Conservation (phyloP, 2,329 filamentous ascomycete species). For the Sporothrix mexicana region DNA sequence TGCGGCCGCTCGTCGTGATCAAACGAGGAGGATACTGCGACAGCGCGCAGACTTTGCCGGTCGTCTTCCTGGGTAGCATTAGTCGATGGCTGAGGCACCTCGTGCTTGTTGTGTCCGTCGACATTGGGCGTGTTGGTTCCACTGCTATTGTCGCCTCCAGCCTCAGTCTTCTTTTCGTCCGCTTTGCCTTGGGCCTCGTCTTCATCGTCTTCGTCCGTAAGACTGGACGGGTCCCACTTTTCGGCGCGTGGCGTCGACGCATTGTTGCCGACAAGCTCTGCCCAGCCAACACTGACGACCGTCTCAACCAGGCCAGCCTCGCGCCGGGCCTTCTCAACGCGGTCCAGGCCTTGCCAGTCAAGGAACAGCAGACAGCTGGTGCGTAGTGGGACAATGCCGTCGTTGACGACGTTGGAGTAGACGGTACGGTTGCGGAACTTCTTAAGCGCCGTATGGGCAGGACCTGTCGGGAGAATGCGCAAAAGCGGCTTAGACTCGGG, state of each 20-base stretch:
- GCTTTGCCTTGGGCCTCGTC: slow-evolving; percentile 33
- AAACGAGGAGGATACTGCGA: slow-evolving; percentile 44
- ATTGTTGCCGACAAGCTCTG: slow-evolving; percentile 81
- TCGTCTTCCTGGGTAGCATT: slow-evolving; percentile 73
- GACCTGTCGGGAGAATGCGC: slow-evolving; percentile 86
- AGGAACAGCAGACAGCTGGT: slow-evolving; percentile 96
- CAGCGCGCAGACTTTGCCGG: slow-evolving; percentile 59
- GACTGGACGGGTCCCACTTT: slow-evolving; percentile 47
- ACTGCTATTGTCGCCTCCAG: slow-evolving; percentile 23
- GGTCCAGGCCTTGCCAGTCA: slow-evolving; percentile 92
- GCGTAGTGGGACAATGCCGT: slow-evolving; percentile 91
- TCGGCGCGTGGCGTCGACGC: slow-evolving; percentile 54
- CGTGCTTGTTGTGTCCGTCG: slow-evolving; percentile 50
- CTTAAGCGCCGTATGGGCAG: slow-evolving; percentile 83
- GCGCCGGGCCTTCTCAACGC: slow-evolving; percentile 90
- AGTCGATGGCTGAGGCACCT: slow-evolving; percentile 73
- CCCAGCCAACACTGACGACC: slow-evolving; percentile 92
- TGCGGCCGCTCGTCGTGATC: slow-evolving; percentile 38
- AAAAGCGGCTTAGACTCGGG: slow-evolving; percentile 87
- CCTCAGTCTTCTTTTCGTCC: slow-evolving; percentile 29
- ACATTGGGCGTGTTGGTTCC: slow-evolving; percentile 47
- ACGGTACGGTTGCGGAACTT: slow-evolving; percentile 90
- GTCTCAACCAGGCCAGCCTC: slow-evolving; percentile 93
- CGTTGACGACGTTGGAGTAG: slow-evolving; percentile 97
- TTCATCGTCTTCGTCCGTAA: slow-evolving; percentile 32